Base-by-base conservation (phyloP, 2,329 filamentous ascomycete species). In the Bipolaris victoriae region DNA sequence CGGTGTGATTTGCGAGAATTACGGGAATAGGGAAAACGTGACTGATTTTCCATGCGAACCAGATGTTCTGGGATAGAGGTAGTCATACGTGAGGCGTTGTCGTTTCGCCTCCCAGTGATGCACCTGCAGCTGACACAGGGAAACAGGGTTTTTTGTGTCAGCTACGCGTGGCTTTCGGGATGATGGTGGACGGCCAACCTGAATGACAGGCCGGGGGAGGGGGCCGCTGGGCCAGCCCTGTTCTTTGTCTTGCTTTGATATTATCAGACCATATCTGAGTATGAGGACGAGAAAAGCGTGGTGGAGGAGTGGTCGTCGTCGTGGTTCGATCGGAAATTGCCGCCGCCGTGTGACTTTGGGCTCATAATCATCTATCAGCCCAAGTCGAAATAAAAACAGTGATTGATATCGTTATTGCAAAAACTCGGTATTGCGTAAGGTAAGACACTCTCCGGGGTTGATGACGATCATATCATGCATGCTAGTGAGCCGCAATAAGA, bases 121-220 rank as follows among this genome's bases (percentile, higher is more conserved):
- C 59, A 68, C 64, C 65, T 69, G 66, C 66, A 69, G 65, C 66
- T 69, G 66, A 69, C 65, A 66, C 33, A 39, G 61, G 35, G n/a
- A 43, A 37, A 22, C 33, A 46, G 40, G 46, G 46, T 49, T 37
- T 15, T 22, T 22, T 36, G 46, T 57, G 50, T 64, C 60, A 64
- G 57, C 53, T 36, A 37, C 24, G 41, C 40, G 52, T 62, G 59
- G 61, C 59, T 62, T 52, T 58, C 22, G 49, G 51, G 39, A 24
- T 41, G 39, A 41, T 41, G 39, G 20, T 43, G 49, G 43, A 22
- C 35, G 41, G 29, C 58, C 48, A 45, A 45, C 29, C 40, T 22
- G 33, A 31, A 40, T 31, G 44, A 16, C 24, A 40, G 37, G 43
- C 43, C 5, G 50, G 47, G 11, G 24, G 24, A 24, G 15, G 24